Conservation (phyloP, 2,329 filamentous ascomycete genomes). For the Botrytis medusae region DNA sequence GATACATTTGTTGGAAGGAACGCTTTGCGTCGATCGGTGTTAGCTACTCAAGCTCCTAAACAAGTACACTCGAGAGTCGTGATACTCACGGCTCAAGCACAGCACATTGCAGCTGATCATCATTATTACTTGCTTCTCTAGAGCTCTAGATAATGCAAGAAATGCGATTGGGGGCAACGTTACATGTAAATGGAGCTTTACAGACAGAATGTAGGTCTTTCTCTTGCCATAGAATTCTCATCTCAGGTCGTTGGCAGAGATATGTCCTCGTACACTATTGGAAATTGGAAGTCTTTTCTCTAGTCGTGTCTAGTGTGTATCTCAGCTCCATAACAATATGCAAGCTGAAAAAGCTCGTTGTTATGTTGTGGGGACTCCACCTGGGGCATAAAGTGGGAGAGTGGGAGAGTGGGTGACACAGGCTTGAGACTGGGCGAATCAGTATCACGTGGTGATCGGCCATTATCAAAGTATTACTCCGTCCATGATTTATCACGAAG, state of each 20-base stretch:
- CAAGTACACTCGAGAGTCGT: not conserved
- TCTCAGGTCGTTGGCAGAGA: not conserved
- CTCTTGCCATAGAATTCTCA: not conserved
- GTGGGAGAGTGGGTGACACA: not conserved
- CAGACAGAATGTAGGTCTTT: not conserved
- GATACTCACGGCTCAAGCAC: not conserved
- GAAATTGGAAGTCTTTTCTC: not conserved
- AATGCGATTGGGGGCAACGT: not conserved
- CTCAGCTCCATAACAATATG: slow-evolving; percentile 1
- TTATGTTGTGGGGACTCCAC: slow-evolving; percentile 9
- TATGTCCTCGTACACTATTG: not conserved
- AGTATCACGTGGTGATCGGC: not conserved
- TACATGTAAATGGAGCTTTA: not conserved
- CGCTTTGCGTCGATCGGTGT: not conserved
- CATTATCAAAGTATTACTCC: not conserved
- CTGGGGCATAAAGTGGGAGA: slow-evolving; percentile 2
- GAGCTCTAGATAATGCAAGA: not conserved
- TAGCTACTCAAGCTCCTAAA: not conserved
- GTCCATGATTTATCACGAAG: not conserved
- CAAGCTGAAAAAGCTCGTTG: slow-evolving; percentile 5
- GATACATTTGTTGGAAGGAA: slow-evolving; percentile 2
- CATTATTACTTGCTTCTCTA: not conserved
- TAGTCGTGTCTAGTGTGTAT: not conserved
- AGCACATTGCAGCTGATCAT: not conserved
- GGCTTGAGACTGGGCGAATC: too few species aligned